Evolutionary conservation across 2,329 filamentous ascomycete genomes (phyloP), one percentile per base, ranked within the genome.

Genomic region (Stagonosporopsis rhizophila): DNA sequence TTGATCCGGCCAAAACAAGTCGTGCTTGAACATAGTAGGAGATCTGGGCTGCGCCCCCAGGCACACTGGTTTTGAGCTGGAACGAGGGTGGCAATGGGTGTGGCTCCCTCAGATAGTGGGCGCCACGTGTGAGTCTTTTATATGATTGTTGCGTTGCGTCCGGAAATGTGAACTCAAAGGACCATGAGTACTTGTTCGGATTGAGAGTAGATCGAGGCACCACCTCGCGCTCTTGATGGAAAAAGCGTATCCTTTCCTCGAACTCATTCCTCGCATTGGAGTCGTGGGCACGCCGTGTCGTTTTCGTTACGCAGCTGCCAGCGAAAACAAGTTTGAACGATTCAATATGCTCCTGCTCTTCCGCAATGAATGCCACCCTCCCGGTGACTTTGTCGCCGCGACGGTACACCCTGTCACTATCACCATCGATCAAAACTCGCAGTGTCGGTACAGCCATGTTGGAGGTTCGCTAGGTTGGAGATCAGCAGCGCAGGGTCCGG

Each of bases 151-250:
- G 62, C 0, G 73, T 76, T n/a, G 52, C 52, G 4, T 67, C 61
- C 19, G 73, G 73, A 42, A 76, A 74, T 14, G 60, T 60, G 59
- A 75, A 76, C n/a, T 72, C 68, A 52, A 76, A 76, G 1, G 62
- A 45, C 72, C 73, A 75, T 8, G 61, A 67, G 23, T 72, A 66
- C 37, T 75, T 73, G 25, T 67, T 68, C 14, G 67, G 47, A n/a
- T 37, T 50, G 11, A 73, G 55, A 15, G 49, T 62, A 4, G 59
- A 56, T n/a, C 47, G 52, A 5, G 64, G 50, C 14, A 69, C 52
- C 1, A 75, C 28, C 11, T 62, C 54, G 32, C 67, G 64, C 47
- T 73, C 71, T 34, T 63, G 56, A 22, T 62, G 64, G 64, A 75
- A 76, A 14, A 75, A 62, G 4, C 61, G 51, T 28, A 71, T 64